Conservation (phyloP, 164 flowering plant genomes). For the Umbellularia californica region DNA sequence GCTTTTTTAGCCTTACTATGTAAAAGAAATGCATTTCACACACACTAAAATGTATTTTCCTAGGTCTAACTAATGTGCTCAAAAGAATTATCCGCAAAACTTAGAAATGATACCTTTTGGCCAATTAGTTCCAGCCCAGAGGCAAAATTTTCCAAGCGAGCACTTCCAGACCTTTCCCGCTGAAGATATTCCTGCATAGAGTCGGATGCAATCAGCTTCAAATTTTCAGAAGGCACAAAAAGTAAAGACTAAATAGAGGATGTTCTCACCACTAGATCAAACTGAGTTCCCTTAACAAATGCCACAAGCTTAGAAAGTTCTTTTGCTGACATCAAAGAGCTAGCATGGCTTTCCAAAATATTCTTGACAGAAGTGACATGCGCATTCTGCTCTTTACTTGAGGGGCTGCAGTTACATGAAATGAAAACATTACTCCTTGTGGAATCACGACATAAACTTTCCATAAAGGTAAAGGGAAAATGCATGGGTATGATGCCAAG, state of each 20-base stretch:
- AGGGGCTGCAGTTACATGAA: conserved; percentile 35
- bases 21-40: no score
- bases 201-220: conserved; percentile 12
- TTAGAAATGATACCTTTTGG: conserved; percentile 56
- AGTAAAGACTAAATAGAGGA: conserved; percentile 1
- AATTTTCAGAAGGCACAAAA: background rate
- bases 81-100: background rate
- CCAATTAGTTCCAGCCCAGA: conserved; percentile 91
- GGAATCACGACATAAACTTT: background rate
- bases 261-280: conserved; percentile 83
- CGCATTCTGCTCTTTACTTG: conserved; percentile 84
- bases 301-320: conserved; percentile 98
- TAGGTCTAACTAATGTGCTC: background rate
- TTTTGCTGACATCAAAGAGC: conserved; percentile 93
- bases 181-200: conserved; percentile 83
- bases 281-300: conserved; percentile 98
- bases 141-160: conserved; percentile 92
- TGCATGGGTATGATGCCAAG: background rate
- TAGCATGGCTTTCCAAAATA: conserved; percentile 95
- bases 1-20: no score
- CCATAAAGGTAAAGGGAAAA: background rate
- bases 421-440: conserved; percentile 1
- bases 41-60: no score
- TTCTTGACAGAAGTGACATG: conserved; percentile 87
- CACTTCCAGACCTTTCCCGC: conserved; percentile 81